Evolutionary conservation across 495 filamentous ascomycete genomes (phyloP).

Genomic region (Paragyromitra xinjiangensis): DNA sequence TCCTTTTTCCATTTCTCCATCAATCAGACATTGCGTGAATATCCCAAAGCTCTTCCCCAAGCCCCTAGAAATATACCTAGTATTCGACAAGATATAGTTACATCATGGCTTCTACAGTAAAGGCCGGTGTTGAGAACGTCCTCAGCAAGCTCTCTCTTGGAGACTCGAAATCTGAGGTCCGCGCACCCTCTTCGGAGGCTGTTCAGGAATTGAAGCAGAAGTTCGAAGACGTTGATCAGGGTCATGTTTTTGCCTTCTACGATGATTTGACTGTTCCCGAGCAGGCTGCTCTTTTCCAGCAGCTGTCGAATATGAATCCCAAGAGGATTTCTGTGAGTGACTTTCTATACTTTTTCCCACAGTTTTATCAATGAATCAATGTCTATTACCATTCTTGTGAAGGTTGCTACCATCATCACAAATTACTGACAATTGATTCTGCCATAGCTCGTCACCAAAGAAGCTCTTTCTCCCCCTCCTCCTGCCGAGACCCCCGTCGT

Average conservation of each 20-base stretch:
- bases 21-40: slow-evolving; percentile 14
- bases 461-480: slow-evolving; percentile 77
- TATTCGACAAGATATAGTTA: slow-evolving; percentile 28
- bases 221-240: slow-evolving; percentile 81
- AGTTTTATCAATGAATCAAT: not conserved
- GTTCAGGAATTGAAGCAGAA: slow-evolving; percentile 77
- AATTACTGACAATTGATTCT: slow-evolving; percentile 57
- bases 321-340: slow-evolving; percentile 57
- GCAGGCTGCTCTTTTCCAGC: slow-evolving; percentile 80
- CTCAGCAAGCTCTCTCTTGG: slow-evolving; percentile 69
- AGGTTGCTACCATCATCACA: not conserved
- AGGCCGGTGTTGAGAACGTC: slow-evolving; percentile 59
- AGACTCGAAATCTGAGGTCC: slow-evolving; percentile 63
- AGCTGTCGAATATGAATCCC: slow-evolving; percentile 82
- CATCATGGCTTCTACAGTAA: slow-evolving; percentile 49
- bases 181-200: slow-evolving; percentile 71
- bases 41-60: slow-evolving; percentile 7
- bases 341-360: not conserved
- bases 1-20: slow-evolving; percentile 8
- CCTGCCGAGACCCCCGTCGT: slow-evolving; percentile 64
- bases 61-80: not conserved
- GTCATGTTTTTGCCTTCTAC: slow-evolving; percentile 91
- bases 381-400: not conserved
- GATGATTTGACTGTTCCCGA: slow-evolving; percentile 76
- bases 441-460: slow-evolving; percentile 84